Evolutionary conservation across 2,329 filamentous ascomycete species (phyloP).

Genomic region (Neoarthrinium moseri): DNA sequence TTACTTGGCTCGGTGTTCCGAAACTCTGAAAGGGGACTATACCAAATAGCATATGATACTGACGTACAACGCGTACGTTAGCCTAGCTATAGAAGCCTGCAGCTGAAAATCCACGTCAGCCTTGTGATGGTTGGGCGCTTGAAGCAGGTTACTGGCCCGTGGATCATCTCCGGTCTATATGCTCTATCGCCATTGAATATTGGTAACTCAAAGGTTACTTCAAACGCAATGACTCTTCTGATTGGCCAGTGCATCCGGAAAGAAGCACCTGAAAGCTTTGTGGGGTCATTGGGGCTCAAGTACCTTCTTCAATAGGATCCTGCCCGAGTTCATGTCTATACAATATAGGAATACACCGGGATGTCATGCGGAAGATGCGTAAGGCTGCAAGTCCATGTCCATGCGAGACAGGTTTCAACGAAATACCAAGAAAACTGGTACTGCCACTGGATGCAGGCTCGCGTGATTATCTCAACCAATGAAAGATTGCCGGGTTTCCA

Average conservation of each 20-base stretch:
- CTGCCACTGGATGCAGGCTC: too few species aligned
- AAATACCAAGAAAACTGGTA: too few species aligned
- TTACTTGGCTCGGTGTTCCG: too few species aligned
- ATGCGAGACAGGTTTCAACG: too few species aligned
- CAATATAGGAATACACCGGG: too few species aligned
- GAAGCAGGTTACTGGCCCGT: background rate
- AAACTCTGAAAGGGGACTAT: too few species aligned
- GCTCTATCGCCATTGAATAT: background rate
- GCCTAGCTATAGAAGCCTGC: background rate
- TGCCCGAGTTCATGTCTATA: too few species aligned
- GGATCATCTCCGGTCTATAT: background rate
- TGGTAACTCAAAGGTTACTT: background rate
- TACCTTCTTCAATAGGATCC: constrained; percentile 6
- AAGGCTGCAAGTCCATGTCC: too few species aligned
- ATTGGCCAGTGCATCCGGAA: background rate
- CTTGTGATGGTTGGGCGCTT: background rate
- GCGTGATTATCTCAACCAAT: too few species aligned
- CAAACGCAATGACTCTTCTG: background rate
- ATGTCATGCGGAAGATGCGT: too few species aligned
- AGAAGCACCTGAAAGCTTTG: background rate
- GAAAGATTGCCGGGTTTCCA: too few species aligned
- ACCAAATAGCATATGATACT: constrained; percentile 4
- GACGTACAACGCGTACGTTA: too few species aligned
- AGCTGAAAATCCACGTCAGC: constrained; percentile 3
- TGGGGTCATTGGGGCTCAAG: background rate